These are phyloP conservation scores for Zygoascus hellenicus DNA, from an alignment of 1,139 yeast genomes.

Conservation along the genomic window DNA sequence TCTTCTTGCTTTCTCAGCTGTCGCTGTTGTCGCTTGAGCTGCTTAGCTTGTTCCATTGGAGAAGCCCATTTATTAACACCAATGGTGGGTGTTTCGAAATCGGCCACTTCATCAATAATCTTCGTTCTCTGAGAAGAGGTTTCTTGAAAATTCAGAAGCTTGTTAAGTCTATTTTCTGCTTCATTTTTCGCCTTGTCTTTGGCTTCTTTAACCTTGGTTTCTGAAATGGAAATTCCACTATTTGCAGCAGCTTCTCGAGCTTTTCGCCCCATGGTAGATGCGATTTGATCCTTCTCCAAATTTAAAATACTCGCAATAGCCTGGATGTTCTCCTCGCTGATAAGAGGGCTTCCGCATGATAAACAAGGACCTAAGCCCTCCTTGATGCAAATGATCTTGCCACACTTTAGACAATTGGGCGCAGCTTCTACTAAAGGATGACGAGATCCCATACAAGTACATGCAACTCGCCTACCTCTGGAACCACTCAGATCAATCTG, in stretches of 20 bases:
- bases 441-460: constrained; percentile 65
- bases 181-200: constrained; percentile 25
- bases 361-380: constrained; percentile 90
- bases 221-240: constrained; percentile 47
- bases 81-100: constrained; percentile 54
- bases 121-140: constrained; percentile 85
- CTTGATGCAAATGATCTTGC: constrained; percentile 81
- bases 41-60: constrained; percentile 80
- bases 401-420: constrained; percentile 92
- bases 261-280: constrained; percentile 28
- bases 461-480: constrained; percentile 33
- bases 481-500: constrained; percentile 29
- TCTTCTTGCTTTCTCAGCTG: constrained; percentile 59
- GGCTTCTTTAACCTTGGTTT: constrained; percentile 46
- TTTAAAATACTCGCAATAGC: constrained; percentile 43
- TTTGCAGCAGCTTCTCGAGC: constrained; percentile 23
- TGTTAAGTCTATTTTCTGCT: constrained; percentile 71
- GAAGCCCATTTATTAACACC: constrained; percentile 74
- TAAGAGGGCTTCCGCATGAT: constrained; percentile 65
- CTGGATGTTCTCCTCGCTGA: constrained; percentile 53
- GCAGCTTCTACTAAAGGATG: constrained; percentile 87
- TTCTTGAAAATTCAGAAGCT: constrained; percentile 71
- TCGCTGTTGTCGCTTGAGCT: constrained; percentile 75
- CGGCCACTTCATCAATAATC: constrained; percentile 91
- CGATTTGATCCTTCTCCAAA: constrained; percentile 28